These are phyloP conservation scores for Kazachstania sp. DNA, from an alignment of 1,139 yeast genomes.

Conservation along the genomic window DNA sequence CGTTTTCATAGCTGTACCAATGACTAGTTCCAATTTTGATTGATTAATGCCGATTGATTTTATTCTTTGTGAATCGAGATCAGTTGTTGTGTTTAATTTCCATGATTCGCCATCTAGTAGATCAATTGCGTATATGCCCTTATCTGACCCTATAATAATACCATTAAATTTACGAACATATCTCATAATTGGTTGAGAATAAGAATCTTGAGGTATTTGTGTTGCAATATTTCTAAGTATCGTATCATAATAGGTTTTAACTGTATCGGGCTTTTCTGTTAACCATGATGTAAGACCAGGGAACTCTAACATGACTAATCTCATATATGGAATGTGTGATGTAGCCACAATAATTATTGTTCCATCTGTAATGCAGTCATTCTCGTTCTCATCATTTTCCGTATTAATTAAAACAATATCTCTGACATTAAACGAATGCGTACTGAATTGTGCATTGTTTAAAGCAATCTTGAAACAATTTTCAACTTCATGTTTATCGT, in stretches of 20 bases:
- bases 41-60: constrained; percentile 37
- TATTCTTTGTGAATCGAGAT: constrained; percentile 37
- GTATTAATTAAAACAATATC: constrained; percentile 32
- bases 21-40: constrained; percentile 7
- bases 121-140: constrained; percentile 56
- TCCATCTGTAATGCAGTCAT: background rate
- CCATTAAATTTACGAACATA: constrained; percentile 40
- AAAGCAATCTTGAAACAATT: constrained; percentile 41
- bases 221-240: constrained; percentile 53
- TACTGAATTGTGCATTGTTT: constrained; percentile 69
- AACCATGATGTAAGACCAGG: constrained; percentile 26
- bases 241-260: constrained; percentile 30
- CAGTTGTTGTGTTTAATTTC: constrained; percentile 23
- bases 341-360: constrained; percentile 50
- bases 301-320: constrained; percentile 46
- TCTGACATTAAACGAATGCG: constrained; percentile 57
- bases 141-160: constrained; percentile 63
- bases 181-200: constrained; percentile 45
- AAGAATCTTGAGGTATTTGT: constrained; percentile 62
- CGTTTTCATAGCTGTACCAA: constrained; percentile 12
- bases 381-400: constrained; percentile 13
- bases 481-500: background rate
- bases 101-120: constrained; percentile 33
- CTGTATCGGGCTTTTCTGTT: background rate
- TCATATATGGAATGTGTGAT: constrained; percentile 68